Evolutionary conservation across 2,329 filamentous ascomycete species (phyloP).

Genomic region (Westerdykella ornata): DNA sequence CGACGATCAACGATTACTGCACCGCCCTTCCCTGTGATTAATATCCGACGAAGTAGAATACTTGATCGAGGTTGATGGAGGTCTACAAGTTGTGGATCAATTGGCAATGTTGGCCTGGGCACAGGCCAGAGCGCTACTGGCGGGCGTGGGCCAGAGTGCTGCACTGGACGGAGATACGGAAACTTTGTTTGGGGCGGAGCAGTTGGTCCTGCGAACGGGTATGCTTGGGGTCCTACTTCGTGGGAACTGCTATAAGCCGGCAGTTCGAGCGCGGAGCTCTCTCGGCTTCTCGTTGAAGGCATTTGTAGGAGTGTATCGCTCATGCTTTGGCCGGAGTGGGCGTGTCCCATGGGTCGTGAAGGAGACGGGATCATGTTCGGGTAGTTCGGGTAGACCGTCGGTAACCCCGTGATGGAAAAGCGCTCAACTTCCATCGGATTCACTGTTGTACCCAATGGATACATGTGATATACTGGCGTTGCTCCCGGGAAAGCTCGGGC

Average conservation of each 20-base stretch:
- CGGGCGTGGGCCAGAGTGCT: constrained; percentile 9
- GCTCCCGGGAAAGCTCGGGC: no score
- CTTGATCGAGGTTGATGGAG: background rate
- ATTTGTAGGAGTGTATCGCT: no score
- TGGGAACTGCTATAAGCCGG: background rate
- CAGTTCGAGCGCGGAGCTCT: background rate
- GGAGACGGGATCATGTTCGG: no score
- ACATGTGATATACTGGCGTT: no score
- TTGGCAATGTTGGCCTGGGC: constrained; percentile 1
- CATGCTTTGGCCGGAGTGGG: no score
- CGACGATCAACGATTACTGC: constrained; percentile 15
- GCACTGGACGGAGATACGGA: constrained; percentile 2
- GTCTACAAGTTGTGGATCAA: background rate
- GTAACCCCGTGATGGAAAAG: no score
- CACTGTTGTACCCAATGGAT: no score
- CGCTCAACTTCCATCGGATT: no score
- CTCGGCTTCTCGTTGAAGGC: no score
- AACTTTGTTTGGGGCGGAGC: background rate
- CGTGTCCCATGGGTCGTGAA: no score
- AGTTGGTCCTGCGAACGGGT: background rate
- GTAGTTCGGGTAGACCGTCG: no score
- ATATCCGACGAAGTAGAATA: constrained; percentile 11
- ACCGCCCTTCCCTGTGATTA: constrained; percentile 14
- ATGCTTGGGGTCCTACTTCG: background rate
- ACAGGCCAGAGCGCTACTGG: constrained; percentile 18